phyloP scores from a whole-genome alignment of 106 monocot genomes.

The Gastrodia elata region DNA sequence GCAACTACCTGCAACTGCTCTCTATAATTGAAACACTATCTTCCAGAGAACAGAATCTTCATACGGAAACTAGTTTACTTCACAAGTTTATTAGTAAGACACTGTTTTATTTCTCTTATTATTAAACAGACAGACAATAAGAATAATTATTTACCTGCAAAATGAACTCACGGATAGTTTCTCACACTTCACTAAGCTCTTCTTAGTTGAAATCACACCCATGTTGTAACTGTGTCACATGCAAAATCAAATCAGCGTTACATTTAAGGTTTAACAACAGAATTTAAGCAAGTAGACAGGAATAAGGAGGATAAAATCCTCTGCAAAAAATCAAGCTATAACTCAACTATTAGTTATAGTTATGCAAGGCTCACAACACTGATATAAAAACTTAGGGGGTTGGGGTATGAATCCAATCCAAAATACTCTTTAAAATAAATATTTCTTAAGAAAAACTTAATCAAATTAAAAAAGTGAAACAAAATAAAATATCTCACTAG shows the following conservation, averaged over 20 bases:
- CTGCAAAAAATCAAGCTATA: not conserved
- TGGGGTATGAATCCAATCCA: not conserved
- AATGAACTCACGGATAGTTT: constrained; percentile 78
- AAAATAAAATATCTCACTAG: not conserved
- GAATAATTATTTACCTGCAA: constrained; percentile 43
- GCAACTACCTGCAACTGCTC: no score
- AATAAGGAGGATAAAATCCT: not conserved
- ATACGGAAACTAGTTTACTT: no score
- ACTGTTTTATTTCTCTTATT: no score
- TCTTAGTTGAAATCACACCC: constrained; percentile 79
- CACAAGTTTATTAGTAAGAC: no score
- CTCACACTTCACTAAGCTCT: constrained; percentile 71
- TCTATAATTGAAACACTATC: no score
- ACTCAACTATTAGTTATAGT: not conserved
- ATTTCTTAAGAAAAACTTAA: not conserved
- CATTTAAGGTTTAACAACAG: not conserved
- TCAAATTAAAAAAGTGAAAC: not conserved
- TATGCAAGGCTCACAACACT: not conserved
- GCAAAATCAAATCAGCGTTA: constrained; percentile 5
- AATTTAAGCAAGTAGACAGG: not conserved
- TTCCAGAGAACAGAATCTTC: no score
- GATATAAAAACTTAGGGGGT: not conserved
- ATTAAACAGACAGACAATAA: not conserved
- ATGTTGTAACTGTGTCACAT: constrained; percentile 63
- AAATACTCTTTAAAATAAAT: not conserved